Conservation (phyloP, 306 rosid species). For the Elaeagnus macrophylla region DNA sequence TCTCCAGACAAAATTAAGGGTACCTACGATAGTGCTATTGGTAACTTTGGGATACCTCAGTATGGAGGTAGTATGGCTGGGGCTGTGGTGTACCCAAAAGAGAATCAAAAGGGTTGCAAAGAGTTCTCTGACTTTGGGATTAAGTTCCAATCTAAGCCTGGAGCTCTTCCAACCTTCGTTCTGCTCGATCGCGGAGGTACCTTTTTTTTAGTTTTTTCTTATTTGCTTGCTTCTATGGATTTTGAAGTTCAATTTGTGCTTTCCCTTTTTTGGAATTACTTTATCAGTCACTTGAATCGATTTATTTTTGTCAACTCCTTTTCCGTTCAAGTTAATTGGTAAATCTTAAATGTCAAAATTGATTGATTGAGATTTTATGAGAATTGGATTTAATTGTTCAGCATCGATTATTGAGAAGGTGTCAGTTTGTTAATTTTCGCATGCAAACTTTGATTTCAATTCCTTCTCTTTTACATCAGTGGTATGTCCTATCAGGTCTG, state of each 20-base stretch:
- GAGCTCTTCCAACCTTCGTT: conserved; percentile 85
- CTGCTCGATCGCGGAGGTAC: conserved; percentile 96
- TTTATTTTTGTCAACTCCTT: neutral
- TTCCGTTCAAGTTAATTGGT: neutral
- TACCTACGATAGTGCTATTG: conserved; percentile 80
- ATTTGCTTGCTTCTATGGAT: conserved; percentile 13
- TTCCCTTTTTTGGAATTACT: neutral
- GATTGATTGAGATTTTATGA: neutral
- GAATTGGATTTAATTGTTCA: neutral
- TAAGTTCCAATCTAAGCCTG: conserved; percentile 60
- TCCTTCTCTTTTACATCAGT: neutral
- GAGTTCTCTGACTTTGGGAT: conserved; percentile 64
- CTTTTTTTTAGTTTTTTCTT: conserved; percentile 2
- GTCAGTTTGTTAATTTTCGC: neutral
- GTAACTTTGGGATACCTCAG: conserved; percentile 96
- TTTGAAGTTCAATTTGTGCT: neutral
- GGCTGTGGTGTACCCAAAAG: conserved; percentile 65
- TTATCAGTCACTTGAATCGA: conserved; percentile 4
- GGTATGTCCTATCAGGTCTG: neutral
- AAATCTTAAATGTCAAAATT: neutral
- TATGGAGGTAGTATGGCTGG: conserved; percentile 99
- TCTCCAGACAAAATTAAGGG: conserved; percentile 84
- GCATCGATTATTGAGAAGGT: neutral
- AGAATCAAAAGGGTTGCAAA: conserved; percentile 78
- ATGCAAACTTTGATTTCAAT: neutral